A percentile compares a stretch with the other conserved stretches of the same genome.
These are phyloP conservation scores for Pythium myriotylum DNA, from an alignment of 352 stramenopile species.

Conservation along the genomic window DNA sequence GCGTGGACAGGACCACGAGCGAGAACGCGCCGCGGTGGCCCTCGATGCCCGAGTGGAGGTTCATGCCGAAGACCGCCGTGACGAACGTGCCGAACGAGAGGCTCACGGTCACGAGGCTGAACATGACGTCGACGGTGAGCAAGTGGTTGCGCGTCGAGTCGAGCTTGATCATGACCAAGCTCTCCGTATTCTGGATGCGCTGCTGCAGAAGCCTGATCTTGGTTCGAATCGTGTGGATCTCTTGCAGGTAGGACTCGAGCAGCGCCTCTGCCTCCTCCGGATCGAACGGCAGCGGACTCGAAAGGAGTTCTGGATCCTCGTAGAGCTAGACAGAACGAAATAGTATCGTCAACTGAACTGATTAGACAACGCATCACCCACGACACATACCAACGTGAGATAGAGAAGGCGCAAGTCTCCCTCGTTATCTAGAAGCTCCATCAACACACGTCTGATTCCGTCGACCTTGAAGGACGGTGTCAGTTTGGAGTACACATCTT, in stretches of 20 bases:
- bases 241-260: conserved; percentile 76
- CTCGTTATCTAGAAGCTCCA: conserved; percentile 75
- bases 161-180: conserved; percentile 77
- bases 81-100: conserved; percentile 67
- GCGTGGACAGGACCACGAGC: conserved; percentile 44
- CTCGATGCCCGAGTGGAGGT: conserved; percentile 56
- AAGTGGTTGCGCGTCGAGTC: conserved; percentile 83
- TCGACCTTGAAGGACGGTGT: conserved; percentile 46
- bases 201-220: conserved; percentile 68
- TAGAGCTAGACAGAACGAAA: conserved; percentile 42
- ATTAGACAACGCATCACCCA: conserved; percentile 36
- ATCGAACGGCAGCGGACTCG: conserved; percentile 60
- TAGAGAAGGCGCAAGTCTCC: conserved; percentile 66
- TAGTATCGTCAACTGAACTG: conserved; percentile 30
- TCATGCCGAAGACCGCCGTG: conserved; percentile 73
- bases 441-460: conserved; percentile 53
- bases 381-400: conserved; percentile 37
- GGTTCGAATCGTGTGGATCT: conserved; percentile 78
- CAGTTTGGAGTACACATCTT: too few relatives aligned
- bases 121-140: conserved; percentile 69
- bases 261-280: conserved; percentile 73
- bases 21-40: conserved; percentile 34
- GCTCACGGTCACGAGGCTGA: conserved; percentile 66
- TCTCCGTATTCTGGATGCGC: conserved; percentile 79
- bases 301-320: conserved; percentile 49